Percentiles rank a stretch among this genome's conserved stretches.
Conservation (phyloP, 2,329 filamentous ascomycete species). For the Fonsecaea monophora region DNA sequence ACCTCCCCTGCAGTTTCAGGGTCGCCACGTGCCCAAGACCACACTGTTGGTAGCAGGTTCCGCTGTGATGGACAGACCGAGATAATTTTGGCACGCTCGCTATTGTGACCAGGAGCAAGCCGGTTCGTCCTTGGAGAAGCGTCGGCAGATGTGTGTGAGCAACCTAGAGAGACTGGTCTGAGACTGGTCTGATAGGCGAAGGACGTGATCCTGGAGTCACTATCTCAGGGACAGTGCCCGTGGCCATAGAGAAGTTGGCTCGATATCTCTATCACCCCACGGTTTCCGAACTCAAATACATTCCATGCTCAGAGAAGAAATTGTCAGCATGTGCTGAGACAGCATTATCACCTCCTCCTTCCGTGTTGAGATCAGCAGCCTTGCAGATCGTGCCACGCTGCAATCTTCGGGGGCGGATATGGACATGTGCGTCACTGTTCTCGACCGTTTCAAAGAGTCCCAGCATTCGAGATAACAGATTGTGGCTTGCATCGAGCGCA, state of each 20-base stretch:
- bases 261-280: conserved; percentile 11
- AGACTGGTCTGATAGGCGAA: conserved; percentile 16
- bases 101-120: not conserved
- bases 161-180: conserved; percentile 4
- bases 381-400: not conserved
- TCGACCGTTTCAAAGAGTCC: conserved; percentile 1
- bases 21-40: conserved; percentile 19
- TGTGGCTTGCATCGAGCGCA: conserved; percentile 21
- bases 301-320: conserved; percentile 2
- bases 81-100: not conserved
- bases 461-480: conserved; percentile 14
- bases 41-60: conserved; percentile 8
- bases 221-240: conserved; percentile 9
- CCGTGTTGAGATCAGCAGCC: not conserved
- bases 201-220: not conserved
- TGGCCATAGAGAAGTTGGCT: conserved; percentile 1
- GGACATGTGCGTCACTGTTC: conserved; percentile 18
- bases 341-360: not conserved
- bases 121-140: conserved; percentile 1
- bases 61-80: not conserved
- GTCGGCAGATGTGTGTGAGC: not conserved
- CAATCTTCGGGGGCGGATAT: not conserved
- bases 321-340: conserved; percentile 10
- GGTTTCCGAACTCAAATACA: conserved; percentile 11
- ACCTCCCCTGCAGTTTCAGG: not conserved